These are phyloP conservation scores for Elsinoe australis DNA, from an alignment of 2,329 filamentous ascomycete species.

Conservation along the genomic window DNA sequence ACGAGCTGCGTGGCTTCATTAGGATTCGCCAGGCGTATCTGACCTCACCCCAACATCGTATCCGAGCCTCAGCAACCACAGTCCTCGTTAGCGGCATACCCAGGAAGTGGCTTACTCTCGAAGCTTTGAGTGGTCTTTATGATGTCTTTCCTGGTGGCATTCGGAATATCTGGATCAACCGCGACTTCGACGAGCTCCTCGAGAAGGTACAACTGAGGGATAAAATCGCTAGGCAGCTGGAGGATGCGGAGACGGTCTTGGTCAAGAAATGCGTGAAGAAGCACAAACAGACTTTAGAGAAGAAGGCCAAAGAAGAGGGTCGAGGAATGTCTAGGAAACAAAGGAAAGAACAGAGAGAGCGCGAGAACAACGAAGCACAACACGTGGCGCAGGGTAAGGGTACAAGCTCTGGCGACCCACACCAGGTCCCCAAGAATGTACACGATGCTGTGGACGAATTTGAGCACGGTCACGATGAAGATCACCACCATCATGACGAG, in stretches of 20 bases:
- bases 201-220: constrained; percentile 76
- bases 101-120: constrained; percentile 76
- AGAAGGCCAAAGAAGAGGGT: constrained; percentile 47
- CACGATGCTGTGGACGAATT: constrained; percentile 26
- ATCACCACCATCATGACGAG: constrained; percentile 13
- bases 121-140: constrained; percentile 75
- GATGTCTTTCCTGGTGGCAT: constrained; percentile 95
- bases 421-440: constrained; percentile 26
- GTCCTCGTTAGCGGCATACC: constrained; percentile 90
- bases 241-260: constrained; percentile 68
- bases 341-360: constrained; percentile 45
- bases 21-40: constrained; percentile 90
- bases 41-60: constrained; percentile 86
- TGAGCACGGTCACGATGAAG: constrained; percentile 21
- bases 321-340: constrained; percentile 39
- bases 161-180: constrained; percentile 92
- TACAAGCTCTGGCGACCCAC: constrained; percentile 28
- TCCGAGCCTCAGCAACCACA: constrained; percentile 89
- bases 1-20: constrained; percentile 79
- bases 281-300: constrained; percentile 60
- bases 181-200: constrained; percentile 73
- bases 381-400: constrained; percentile 27
- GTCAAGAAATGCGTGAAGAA: constrained; percentile 72
- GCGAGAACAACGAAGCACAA: constrained; percentile 37
- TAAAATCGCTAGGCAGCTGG: constrained; percentile 61